Evolutionary conservation across 2,329 filamentous ascomycete genomes (phyloP).

Genomic region (Pseudogymnoascus sp.): DNA sequence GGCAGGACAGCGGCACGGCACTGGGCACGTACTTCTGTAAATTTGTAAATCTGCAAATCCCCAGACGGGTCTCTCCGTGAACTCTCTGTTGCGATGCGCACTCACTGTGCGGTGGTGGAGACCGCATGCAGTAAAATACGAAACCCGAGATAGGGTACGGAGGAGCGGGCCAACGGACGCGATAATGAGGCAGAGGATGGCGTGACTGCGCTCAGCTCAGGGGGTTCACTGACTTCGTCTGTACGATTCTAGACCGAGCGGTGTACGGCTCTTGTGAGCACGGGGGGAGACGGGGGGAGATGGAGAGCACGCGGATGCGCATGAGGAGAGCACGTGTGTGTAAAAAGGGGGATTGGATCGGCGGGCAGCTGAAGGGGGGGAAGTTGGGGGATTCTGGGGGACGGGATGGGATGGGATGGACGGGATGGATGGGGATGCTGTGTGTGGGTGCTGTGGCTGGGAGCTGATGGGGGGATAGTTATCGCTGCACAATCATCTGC

Average conservation of each 20-base stretch:
- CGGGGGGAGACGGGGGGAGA: background rate
- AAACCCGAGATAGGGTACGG: background rate
- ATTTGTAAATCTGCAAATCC: background rate
- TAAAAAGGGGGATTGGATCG: background rate
- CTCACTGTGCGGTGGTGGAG: background rate
- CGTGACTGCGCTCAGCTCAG: background rate
- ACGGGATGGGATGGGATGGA: background rate
- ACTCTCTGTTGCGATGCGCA: background rate
- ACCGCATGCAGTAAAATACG: background rate
- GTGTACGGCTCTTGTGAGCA: background rate
- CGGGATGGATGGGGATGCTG: background rate
- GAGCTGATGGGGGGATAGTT: background rate
- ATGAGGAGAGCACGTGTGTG: background rate
- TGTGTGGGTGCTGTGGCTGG: background rate
- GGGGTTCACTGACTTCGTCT: background rate
- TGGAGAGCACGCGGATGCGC: background rate
- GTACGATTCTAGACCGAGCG: background rate
- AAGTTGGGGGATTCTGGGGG: background rate
- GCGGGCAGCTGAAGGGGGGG: background rate
- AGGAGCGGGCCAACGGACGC: background rate
- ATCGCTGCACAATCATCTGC: background rate
- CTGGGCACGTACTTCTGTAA: background rate
- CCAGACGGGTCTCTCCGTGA: background rate
- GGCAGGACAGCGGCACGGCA: background rate
- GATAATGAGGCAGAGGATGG: background rate